These are phyloP conservation scores for Epichloe sibirici DNA, from an alignment of 2,329 filamentous ascomycete genomes.

Conservation along the genomic window DNA sequence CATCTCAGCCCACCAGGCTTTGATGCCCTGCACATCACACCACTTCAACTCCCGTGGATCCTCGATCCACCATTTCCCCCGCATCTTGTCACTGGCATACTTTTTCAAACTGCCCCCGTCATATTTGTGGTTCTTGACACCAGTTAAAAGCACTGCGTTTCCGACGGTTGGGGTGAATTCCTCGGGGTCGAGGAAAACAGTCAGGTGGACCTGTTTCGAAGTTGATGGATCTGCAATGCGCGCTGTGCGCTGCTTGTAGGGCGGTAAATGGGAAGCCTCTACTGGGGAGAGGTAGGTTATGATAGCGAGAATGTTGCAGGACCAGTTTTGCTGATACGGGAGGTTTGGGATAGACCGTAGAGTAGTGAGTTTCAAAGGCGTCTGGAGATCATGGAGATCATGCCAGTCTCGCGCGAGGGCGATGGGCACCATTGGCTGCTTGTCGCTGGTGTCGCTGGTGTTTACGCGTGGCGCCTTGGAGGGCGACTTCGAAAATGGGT, in stretches of 20 bases:
- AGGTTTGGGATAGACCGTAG: constrained; percentile 37
- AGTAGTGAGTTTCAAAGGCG: constrained; percentile 38
- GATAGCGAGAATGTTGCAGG: constrained; percentile 42
- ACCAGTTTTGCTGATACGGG: constrained; percentile 47
- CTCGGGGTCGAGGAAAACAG: constrained; percentile 41
- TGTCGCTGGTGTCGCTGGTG: background rate
- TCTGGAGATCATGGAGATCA: constrained; percentile 25
- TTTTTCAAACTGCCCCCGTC: constrained; percentile 35
- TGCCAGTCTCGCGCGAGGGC: constrained; percentile 29
- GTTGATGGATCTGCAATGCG: constrained; percentile 40
- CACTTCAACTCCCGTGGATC: constrained; percentile 33
- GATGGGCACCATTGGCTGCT: constrained; percentile 15
- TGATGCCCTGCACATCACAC: constrained; percentile 36
- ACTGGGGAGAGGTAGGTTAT: constrained; percentile 33
- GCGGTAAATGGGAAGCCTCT: constrained; percentile 36
- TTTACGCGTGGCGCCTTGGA: constrained; percentile 1
- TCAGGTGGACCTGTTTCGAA: constrained; percentile 38
- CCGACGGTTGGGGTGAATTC: constrained; percentile 34
- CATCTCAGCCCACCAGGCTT: constrained; percentile 31
- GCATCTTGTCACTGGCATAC: constrained; percentile 27
- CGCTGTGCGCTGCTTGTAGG: constrained; percentile 38
- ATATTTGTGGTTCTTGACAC: constrained; percentile 45
- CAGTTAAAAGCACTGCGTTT: constrained; percentile 37
- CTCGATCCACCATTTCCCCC: constrained; percentile 39
- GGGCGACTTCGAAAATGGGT: background rate